Evolutionary conservation across 352 stramenopile genomes (phyloP).

Genomic region (Pythium scleroteichum): DNA sequence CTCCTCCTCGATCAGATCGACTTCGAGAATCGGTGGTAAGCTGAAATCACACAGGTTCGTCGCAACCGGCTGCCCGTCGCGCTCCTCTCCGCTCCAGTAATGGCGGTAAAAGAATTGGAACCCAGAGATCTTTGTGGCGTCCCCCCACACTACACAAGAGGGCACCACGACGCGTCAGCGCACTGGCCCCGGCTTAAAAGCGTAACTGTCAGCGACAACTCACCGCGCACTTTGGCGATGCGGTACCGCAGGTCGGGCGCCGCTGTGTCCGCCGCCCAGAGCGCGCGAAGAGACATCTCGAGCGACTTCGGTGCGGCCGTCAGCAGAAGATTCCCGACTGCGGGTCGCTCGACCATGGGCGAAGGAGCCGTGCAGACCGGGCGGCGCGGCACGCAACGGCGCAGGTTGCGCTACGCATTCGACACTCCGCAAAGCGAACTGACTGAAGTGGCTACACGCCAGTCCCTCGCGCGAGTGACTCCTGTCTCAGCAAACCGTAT

Average conservation of each 20-base stretch:
- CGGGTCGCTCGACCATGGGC: not conserved
- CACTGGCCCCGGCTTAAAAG: no score
- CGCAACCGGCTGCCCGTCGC: not conserved
- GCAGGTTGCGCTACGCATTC: no score
- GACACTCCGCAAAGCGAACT: constrained; percentile 3
- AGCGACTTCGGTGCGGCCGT: not conserved
- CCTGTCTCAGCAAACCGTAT: constrained; percentile 3
- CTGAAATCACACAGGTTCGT: not conserved
- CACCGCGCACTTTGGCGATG: constrained; percentile 1
- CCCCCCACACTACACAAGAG: constrained; percentile 11
- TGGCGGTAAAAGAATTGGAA: constrained; percentile 20
- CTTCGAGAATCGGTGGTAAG: not conserved
- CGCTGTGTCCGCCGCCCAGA: not conserved
- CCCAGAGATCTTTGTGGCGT: constrained; percentile 3
- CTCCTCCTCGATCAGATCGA: constrained; percentile 12
- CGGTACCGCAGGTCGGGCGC: constrained; percentile 6
- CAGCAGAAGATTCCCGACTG: not conserved
- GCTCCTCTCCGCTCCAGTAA: not conserved
- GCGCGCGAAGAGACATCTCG: not conserved
- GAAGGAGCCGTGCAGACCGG: not conserved
- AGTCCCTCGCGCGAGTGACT: not conserved
- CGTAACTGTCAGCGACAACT: not conserved
- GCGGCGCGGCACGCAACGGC: not conserved
- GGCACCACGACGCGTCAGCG: not conserved
- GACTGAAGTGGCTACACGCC: constrained; percentile 15